Percentiles rank a stretch among this genome's conserved stretches.
These are phyloP conservation scores for Aegilops umbellulata DNA, from an alignment of 176 grass and related monocot species.

Conservation along the genomic window DNA sequence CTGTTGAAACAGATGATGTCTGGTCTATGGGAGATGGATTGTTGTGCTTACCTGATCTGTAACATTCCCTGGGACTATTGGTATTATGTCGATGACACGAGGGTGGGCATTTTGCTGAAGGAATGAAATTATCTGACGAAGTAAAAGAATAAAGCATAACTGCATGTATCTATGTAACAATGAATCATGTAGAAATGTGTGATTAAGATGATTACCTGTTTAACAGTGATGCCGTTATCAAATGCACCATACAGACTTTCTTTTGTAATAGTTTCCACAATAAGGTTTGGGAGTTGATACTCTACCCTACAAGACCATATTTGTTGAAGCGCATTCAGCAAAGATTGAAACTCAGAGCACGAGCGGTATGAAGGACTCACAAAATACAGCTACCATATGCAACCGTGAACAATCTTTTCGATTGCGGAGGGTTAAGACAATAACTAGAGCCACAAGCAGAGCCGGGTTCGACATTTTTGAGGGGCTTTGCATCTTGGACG, in stretches of 20 bases:
- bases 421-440: too few relatives aligned
- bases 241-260: slow-evolving; percentile 93
- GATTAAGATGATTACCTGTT: slow-evolving; percentile 59
- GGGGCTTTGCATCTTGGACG: too few relatives aligned
- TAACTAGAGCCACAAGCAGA: too few relatives aligned
- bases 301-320: slow-evolving; percentile 55
- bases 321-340: neutral
- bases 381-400: too few relatives aligned
- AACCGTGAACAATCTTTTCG: neutral
- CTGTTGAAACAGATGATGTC: neutral
- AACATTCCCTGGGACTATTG: slow-evolving; percentile 66
- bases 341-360: too few relatives aligned
- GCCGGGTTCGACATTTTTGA: too few relatives aligned
- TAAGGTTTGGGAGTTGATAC: slow-evolving; percentile 92
- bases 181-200: neutral
- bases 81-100: slow-evolving; percentile 74
- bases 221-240: slow-evolving; percentile 83
- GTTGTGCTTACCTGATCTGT: slow-evolving; percentile 64
- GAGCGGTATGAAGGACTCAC: too few relatives aligned
- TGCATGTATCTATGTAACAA: neutral
- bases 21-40: neutral
- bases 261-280: slow-evolving; percentile 87
- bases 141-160: neutral
- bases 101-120: slow-evolving; percentile 88
- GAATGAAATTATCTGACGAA: slow-evolving; percentile 83